Base-by-base conservation (phyloP, 2,329 filamentous ascomycete species). In the Hypoxylon sp. region DNA sequence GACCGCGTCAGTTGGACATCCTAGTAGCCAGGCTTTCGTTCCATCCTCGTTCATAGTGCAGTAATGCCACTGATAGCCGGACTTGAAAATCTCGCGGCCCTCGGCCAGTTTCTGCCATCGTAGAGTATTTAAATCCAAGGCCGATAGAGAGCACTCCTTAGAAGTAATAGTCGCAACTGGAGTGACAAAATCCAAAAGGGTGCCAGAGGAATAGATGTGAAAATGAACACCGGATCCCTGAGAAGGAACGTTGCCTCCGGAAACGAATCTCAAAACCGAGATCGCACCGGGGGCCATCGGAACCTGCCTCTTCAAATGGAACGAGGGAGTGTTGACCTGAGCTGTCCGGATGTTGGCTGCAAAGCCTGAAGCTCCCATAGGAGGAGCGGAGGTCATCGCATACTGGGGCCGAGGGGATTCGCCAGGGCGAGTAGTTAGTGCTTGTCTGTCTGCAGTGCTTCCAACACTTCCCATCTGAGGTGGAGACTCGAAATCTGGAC, bases 41-140 rank as follows among this genome's bases (percentile, higher is more conserved):
- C 95, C 95, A 74, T 97, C 93, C 67, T 96, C 91, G 77, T 98
- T 97, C 81, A 98, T 92, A 2, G 94, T 97, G 79, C 96, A 98
- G 78, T 99, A 99, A 79, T 98, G 95, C 96, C 96, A 99, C 65
- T 95, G 89, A 79, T 96, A 98, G n/a, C 92, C 93, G 0, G 90
- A 84, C 73, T 92, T 92, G 81, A 98, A 99, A 34, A 99, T 91
- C 77, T 99, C 96, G 53, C 93, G 91, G 2, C 96, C 96, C 75
- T 98, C 95, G 1, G 95, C 96, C 17, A 99, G 85, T 77, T 94
- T 97, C 79, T 97, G 94, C 96, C 96, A 99, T 51, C 94, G 90
- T 53, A 98, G 82, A 0, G 92, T 91, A 63, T 92, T 91, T 10
- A 99, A 84, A 74, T 99, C 96, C 25, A 99, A 83, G 2, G 94